Base-by-base conservation (phyloP, 176 grass and related monocot species). In the Ananas comosus region DNA sequence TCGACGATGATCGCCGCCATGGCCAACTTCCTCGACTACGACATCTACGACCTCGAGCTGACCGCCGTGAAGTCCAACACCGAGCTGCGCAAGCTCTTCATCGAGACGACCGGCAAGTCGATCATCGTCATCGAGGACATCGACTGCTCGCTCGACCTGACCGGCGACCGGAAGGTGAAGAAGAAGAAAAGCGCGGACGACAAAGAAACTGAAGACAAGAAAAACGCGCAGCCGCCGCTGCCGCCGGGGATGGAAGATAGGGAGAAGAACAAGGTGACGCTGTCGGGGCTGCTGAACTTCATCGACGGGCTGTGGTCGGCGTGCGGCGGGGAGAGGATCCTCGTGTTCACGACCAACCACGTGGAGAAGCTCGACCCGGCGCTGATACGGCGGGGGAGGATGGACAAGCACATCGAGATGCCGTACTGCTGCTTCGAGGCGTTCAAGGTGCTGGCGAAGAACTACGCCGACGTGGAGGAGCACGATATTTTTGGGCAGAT, bases 361-460 rank as follows among this genome's bases (percentile, higher is more conserved):
- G 1, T 63, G 33, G 33, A 85, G n/a, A 85, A 68, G 48, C 76
- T 85, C 1, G 83, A 85, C n/a, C 69, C 64, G 9, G 73, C 73
- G 64, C 68, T 85, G 11, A 85, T 85, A 75, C 67, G 74, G 21
- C 48, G 77, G 0, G 83, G 83, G 25, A 25, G 83, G 22, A 85
- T 85, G 83, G 83, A 85, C 83, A 85, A 54, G 63, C 83, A 85
- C 78, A 73, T 85, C 68, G 78, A 80, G 78, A 80, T 85, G 83
- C 80, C 83, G 2, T 80, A 77, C 78, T 77, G 72, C 68, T 1
- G 72, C 25, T 64, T 85, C 72, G 77, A 85, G 78, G 56, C 83
- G 0, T 85, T 85, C 72, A 77, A 64, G 54, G 48, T 54, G 49
- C 63, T 85, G 3, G 78, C 72, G 27, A 80, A 64, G 28, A 54